Percentiles rank a stretch among this genome's conserved stretches.
These are phyloP conservation scores for Candida mattraensis DNA, from an alignment of 805 yeast species.

Conservation along the genomic window DNA sequence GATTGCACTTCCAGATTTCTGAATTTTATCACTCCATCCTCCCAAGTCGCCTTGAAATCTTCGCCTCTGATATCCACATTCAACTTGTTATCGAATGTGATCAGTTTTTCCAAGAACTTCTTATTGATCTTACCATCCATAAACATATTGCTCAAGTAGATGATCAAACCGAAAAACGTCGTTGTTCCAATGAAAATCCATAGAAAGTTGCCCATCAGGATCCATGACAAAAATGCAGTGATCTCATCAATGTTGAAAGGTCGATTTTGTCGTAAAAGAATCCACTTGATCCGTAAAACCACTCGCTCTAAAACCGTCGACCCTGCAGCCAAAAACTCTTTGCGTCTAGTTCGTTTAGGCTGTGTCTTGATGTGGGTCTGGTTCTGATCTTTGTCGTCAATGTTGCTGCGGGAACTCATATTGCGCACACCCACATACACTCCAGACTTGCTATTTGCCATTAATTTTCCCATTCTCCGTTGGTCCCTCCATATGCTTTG, in stretches of 20 bases:
- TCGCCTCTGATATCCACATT: conserved; percentile 27
- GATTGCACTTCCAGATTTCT: conserved; percentile 37
- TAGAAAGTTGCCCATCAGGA: conserved; percentile 54
- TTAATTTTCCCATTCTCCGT: no score
- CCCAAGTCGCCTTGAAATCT: conserved; percentile 44
- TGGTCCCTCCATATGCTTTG: no score
- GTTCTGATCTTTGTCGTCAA: no score
- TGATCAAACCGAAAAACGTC: conserved; percentile 48
- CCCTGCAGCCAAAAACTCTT: conserved; percentile 22
- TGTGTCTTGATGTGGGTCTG: no score
- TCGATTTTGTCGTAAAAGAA: conserved; percentile 45
- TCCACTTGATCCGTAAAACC: conserved; percentile 40
- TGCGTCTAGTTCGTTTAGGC: conserved; percentile 2
- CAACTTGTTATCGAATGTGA: conserved; percentile 35
- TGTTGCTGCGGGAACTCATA: no score
- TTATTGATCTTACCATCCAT: conserved; percentile 29
- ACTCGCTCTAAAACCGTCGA: conserved; percentile 12
- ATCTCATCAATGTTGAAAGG: conserved; percentile 51
- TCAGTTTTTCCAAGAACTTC: conserved; percentile 28
- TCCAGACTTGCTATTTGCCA: no score
- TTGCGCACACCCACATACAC: no score
- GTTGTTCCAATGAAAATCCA: conserved; percentile 60
- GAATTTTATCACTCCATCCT: conserved; percentile 50
- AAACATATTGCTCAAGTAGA: conserved; percentile 43
- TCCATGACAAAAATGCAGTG: conserved; percentile 56